Evolutionary conservation across 129 eudicot species (phyloP).

Genomic region (Glebionis coronaria): DNA sequence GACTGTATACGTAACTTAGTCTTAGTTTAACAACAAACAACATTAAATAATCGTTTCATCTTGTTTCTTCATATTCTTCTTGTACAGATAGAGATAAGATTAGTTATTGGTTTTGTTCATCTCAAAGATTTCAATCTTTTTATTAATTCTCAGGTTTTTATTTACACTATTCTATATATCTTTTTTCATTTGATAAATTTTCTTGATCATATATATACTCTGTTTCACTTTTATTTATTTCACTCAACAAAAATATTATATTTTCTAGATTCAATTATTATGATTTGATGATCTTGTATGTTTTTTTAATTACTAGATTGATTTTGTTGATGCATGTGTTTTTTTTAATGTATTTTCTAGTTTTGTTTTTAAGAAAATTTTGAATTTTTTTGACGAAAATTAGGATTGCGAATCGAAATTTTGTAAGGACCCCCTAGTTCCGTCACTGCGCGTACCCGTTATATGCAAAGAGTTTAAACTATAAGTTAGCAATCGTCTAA

Average conservation of each 20-base stretch:
- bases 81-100: background rate
- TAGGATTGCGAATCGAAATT: no score
- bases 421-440: no score
- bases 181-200: background rate
- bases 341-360: no score
- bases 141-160: conserved; percentile 1
- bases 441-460: no score
- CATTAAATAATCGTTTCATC: no score
- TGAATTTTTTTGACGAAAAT: no score
- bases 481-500: no score
- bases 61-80: no score
- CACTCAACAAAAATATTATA: background rate
- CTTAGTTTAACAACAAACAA: no score
- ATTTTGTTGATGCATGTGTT: background rate
- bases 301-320: background rate
- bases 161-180: background rate
- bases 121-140: background rate
- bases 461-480: no score
- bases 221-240: background rate
- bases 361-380: no score
- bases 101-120: background rate
- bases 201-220: conserved; percentile 9
- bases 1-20: no score
- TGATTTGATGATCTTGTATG: conserved; percentile 2
- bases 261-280: background rate